A percentile compares a stretch with the other conserved stretches of the same genome.
These are phyloP conservation scores for Triangularia verruculosa DNA, from an alignment of 2,329 filamentous ascomycete species.

Conservation along the genomic window DNA sequence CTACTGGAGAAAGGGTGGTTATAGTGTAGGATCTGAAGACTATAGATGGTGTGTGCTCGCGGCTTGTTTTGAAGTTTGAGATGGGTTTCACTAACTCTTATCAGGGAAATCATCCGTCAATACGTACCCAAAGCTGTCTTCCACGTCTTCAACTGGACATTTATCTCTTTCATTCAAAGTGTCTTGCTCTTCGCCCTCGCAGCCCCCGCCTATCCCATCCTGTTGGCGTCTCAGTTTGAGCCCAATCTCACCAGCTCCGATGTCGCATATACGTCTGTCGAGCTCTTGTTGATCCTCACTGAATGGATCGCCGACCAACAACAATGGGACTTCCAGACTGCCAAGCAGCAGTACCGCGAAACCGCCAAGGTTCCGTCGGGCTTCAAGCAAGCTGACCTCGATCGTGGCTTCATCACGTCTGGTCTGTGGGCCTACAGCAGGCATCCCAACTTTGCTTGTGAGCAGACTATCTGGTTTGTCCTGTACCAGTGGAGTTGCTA, in stretches of 20 bases:
- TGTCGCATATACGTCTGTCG: conserved; percentile 44
- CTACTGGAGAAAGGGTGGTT: conserved; percentile 94
- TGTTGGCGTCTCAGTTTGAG: conserved; percentile 68
- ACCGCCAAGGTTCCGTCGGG: conserved; percentile 66
- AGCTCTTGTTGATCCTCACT: conserved; percentile 52
- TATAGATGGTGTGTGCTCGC: conserved; percentile 70
- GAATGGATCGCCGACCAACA: conserved; percentile 88
- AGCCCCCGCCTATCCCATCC: conserved; percentile 74
- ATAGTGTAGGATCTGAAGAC: conserved; percentile 84
- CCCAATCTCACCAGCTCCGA: conserved; percentile 46
- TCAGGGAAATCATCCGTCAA: conserved; percentile 65
- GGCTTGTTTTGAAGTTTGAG: not conserved
- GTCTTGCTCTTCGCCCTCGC: conserved; percentile 75
- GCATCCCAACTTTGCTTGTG: conserved; percentile 92
- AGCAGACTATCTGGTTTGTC: conserved; percentile 85
- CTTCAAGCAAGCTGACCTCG: conserved; percentile 71
- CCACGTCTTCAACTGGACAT: conserved; percentile 82
- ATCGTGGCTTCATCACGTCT: conserved; percentile 81
- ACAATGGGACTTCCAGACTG: conserved; percentile 86
- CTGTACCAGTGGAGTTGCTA: conserved; percentile 87
- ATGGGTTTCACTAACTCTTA: conserved; percentile 24
- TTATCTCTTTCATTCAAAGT: conserved; percentile 83
- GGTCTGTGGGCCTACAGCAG: conserved; percentile 86
- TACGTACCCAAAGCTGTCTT: conserved; percentile 64
- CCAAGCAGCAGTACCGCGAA: conserved; percentile 72